Evolutionary conservation across 108 stramenopile genomes (phyloP).

Genomic region (Pseudonitzschia multiseries): DNA sequence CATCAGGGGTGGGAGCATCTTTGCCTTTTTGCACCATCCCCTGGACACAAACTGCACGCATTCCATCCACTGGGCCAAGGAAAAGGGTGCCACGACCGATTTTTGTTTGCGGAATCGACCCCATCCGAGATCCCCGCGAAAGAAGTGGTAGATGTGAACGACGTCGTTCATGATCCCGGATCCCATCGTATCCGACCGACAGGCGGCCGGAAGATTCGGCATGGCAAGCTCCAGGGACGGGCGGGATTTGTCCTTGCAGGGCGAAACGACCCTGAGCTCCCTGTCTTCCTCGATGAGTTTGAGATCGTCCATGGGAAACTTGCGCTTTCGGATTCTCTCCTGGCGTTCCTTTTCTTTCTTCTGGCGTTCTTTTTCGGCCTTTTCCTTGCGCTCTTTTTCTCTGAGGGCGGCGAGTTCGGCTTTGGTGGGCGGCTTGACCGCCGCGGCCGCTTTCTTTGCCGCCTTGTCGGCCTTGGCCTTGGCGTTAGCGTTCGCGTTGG

Average conservation of each 20-base stretch:
- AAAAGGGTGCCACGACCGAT: constrained; percentile 46
- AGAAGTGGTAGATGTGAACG: constrained; percentile 78
- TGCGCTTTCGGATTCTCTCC: constrained; percentile 64
- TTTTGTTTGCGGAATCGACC: constrained; percentile 28
- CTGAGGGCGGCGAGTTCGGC: constrained; percentile 26
- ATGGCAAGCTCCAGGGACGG: constrained; percentile 55
- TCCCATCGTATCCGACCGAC: constrained; percentile 25
- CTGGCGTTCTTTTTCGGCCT: constrained; percentile 6
- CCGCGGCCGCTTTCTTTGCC: constrained; percentile 29
- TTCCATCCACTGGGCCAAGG: constrained; percentile 64
- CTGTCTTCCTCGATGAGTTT: constrained; percentile 73
- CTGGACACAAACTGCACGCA: constrained; percentile 62
- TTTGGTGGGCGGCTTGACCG: constrained; percentile 37
- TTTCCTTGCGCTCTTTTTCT: constrained; percentile 40
- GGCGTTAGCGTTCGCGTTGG: too few relatives aligned
- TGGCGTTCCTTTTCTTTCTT: constrained; percentile 47
- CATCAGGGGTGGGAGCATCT: constrained; percentile 73
- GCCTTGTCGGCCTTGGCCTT: constrained; percentile 25
- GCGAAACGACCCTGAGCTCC: constrained; percentile 64
- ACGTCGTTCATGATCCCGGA: constrained; percentile 46
- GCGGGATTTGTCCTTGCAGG: constrained; percentile 18
- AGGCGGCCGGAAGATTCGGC: constrained; percentile 18
- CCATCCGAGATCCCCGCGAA: constrained; percentile 74
- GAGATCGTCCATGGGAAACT: constrained; percentile 84
- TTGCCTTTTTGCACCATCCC: constrained; percentile 62